phyloP scores from a whole-genome alignment of 192 early-diverging fungal genomes.

The Phycomyces blakesleeanus region DNA sequence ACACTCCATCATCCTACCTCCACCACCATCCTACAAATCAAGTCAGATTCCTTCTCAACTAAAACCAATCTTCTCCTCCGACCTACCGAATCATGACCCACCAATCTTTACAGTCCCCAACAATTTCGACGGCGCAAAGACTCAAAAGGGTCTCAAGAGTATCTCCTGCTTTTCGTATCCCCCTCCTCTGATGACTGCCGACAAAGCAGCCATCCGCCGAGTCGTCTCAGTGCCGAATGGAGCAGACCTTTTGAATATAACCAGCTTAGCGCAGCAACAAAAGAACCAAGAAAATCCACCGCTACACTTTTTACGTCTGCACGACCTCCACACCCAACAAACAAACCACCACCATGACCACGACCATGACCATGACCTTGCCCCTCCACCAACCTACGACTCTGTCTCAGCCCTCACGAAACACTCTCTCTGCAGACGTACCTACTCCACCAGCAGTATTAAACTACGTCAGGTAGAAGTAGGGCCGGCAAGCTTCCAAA shows the following conservation, averaged over 20 bases:
- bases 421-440: slow-evolving; percentile 53
- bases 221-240: slow-evolving; percentile 52
- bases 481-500: slow-evolving; percentile 80
- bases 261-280: slow-evolving; percentile 7
- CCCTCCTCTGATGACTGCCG: not conserved
- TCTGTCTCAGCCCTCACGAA: not conserved
- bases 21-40: slow-evolving; percentile 31
- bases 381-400: slow-evolving; percentile 10
- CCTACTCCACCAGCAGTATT: slow-evolving; percentile 80
- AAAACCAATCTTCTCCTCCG: slow-evolving; percentile 29
- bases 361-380: too few relatives aligned
- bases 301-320: not conserved
- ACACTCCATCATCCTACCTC: slow-evolving; percentile 9
- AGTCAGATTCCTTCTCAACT: slow-evolving; percentile 28
- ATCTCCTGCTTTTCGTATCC: slow-evolving; percentile 27
- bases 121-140: slow-evolving; percentile 5
- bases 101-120: slow-evolving; percentile 9
- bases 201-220: slow-evolving; percentile 42
- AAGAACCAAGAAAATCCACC: not conserved
- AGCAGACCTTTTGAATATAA: slow-evolving; percentile 30
- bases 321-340: slow-evolving; percentile 5
- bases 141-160: slow-evolving; percentile 10
- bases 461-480: slow-evolving; percentile 81
- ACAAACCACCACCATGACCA: too few relatives aligned
- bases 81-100: slow-evolving; percentile 1